Evolutionary conservation across 2,329 filamentous ascomycete genomes (phyloP), one percentile per base, ranked within the genome.

Genomic region (Cladosporium sp.): DNA sequence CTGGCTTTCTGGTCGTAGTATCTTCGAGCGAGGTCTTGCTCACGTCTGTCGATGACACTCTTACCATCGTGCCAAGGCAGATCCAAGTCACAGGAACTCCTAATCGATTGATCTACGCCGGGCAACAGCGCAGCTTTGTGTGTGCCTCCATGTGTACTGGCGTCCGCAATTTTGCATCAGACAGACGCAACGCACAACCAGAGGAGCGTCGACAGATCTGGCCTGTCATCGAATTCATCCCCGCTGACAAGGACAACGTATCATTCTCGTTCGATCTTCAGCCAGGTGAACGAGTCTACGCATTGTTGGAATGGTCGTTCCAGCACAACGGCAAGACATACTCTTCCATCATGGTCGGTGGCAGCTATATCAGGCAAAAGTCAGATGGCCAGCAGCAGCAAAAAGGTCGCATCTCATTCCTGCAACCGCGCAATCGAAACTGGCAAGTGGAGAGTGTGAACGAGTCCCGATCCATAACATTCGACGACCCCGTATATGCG

Each of bases 231-330:
- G 84, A 89, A 34, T 82, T 81, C 18, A 84, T 76, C 11, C 69
- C 75, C n/a, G 51, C 61, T 10, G 69, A 70, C 54, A 64, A 55
- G 21, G 66, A 52, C 10, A 21, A 59, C 12, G 59, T 68, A 6
- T 67, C 68, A 5, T 73, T 64, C 52, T 65, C 65, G 1, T 69
- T 72, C 62, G 69, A 84, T 3, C 79, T 92, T 18, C 82, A 85
- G 54, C 69, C 77, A 0, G 84, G 85, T 0, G 88, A 90, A 68
- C 82, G 82, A 47, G 84, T 93, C 1, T 81, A 86, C 52, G 82
- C 85, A 1, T 75, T 93, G 8, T 76, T 84, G 1, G 87, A 91
- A 68, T 93, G 90, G 90, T 72, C 72, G 2, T 71, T 71, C 57
- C 68, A 65, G 28, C 78, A 80, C 36, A 85, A 86, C 65, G 82